Evolutionary conservation across 768 basidiomycete genomes (phyloP).

Genomic region (Tulasnella sp.): DNA sequence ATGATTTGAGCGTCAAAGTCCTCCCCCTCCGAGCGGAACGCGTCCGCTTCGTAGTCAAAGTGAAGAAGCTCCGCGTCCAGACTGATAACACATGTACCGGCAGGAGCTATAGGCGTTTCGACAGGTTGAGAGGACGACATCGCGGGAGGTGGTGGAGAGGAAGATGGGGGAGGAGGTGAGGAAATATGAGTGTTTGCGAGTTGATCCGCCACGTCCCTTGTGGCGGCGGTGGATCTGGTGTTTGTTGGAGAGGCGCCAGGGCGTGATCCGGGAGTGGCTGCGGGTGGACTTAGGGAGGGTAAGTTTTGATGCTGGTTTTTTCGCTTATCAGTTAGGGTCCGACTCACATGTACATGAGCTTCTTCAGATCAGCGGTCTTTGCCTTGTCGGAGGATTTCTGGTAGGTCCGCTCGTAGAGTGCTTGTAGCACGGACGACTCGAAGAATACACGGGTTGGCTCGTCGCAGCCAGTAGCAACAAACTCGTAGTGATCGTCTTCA

Average conservation of each 20-base stretch:
- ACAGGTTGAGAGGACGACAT: conserved; percentile 21
- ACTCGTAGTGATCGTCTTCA: conserved; percentile 89
- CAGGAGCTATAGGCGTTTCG: background rate
- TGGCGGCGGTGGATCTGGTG: background rate
- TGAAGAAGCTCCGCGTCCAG: conserved; percentile 40
- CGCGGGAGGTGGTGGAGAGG: conserved; percentile 20
- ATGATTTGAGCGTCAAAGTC: conserved; percentile 20
- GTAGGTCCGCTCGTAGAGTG: conserved; percentile 94
- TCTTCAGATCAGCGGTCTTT: conserved; percentile 57
- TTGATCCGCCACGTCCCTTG: background rate
- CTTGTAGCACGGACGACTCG: conserved; percentile 89
- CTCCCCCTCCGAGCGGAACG: conserved; percentile 16
- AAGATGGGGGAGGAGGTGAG: background rate
- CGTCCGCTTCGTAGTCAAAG: conserved; percentile 48
- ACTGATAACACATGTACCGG: background rate
- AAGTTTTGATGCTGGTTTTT: background rate
- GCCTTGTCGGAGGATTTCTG: conserved; percentile 60
- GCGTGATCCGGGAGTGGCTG: background rate
- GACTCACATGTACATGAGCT: conserved; percentile 74
- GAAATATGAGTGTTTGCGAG: conserved; percentile 1
- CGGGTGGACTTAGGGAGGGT: background rate
- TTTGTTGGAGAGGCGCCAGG: conserved; percentile 8
- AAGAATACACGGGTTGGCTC: conserved; percentile 77
- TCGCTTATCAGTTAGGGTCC: background rate
- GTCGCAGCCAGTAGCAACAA: conserved; percentile 60